These are phyloP conservation scores for Cochlearia excelsa DNA, from an alignment of 345 rosid genomes.

Conservation along the genomic window DNA sequence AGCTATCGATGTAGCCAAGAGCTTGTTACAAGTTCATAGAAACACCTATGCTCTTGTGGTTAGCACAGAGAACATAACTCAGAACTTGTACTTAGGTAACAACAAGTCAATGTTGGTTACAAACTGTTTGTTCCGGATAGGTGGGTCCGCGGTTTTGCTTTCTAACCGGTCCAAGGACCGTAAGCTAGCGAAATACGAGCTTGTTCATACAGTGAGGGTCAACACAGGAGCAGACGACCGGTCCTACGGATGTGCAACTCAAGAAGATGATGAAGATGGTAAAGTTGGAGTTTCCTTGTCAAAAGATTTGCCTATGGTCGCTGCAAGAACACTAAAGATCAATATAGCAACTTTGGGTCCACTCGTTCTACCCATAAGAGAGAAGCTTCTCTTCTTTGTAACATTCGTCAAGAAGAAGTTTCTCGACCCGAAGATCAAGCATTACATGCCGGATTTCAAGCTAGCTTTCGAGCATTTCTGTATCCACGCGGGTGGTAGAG, in stretches of 20 bases:
- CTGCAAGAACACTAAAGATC: slow-evolving; percentile 61
- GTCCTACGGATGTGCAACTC: slow-evolving; percentile 48
- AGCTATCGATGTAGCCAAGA: slow-evolving; percentile 34
- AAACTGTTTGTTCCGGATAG: slow-evolving; percentile 54
- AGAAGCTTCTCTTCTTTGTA: slow-evolving; percentile 47
- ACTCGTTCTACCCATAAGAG: slow-evolving; percentile 56
- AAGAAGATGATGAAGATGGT: slow-evolving; percentile 49
- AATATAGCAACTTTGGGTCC: slow-evolving; percentile 68
- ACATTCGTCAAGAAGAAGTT: slow-evolving; percentile 43
- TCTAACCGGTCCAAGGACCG: slow-evolving; percentile 47
- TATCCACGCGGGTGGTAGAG: slow-evolving; percentile 63
- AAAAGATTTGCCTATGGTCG: slow-evolving; percentile 55
- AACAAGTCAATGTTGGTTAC: slow-evolving; percentile 57
- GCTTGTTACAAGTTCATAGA: slow-evolving; percentile 42
- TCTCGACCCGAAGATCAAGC: slow-evolving; percentile 44
- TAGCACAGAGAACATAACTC: slow-evolving; percentile 54
- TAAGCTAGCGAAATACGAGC: slow-evolving; percentile 46
- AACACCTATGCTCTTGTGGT: slow-evolving; percentile 58
- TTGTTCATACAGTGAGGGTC: slow-evolving; percentile 53
- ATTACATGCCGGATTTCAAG: slow-evolving; percentile 47
- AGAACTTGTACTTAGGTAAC: slow-evolving; percentile 49
- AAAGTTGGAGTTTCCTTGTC: slow-evolving; percentile 51
- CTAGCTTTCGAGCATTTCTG: slow-evolving; percentile 69
- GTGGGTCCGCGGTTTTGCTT: slow-evolving; percentile 56
- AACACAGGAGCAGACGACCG: slow-evolving; percentile 55